Evolutionary conservation across 1,139 yeast genomes (phyloP), one percentile per base, ranked within the genome.

Genomic region (Yamadazyma mexicana): DNA sequence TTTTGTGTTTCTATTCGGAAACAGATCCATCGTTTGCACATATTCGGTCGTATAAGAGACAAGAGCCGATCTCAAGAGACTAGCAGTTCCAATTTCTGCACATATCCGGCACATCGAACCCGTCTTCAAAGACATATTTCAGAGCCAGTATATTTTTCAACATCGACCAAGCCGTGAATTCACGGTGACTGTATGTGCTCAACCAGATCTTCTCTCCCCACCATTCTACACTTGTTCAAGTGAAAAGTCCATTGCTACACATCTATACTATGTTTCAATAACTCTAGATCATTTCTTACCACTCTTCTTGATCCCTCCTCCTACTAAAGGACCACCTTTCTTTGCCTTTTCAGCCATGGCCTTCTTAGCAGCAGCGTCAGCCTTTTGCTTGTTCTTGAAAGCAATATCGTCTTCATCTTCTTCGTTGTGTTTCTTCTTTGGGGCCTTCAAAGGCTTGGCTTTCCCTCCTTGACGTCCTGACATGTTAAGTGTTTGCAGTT

Each of bases 281-380:
- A 5, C 10, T 26, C 20, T 28, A 8, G 22, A 20, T 17, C 20
- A 50, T 42, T 80, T 80, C 75, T 80, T 80, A 46, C 79, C 83
- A 54, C 83, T 84, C 81, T 91, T 91, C 78, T 91, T 91, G 71
- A 91, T 89, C 47, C 98, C 98, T 41, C 96, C 96, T 45, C 95
- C 91, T 40, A 82, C 81, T 54, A 91, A 69, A 35, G 96, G 96
- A 39, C 96, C 96, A 49, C 96, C 96, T 58, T 85, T 80, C 56
- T 86, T 73, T 45, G 96, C 94, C 66, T 86, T 83, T 41, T 83
- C 80, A 48, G 94, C 91, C 84, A 91, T 77, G 42, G 85, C 95
- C 69, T 91, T 89, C 66, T 82, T 83, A 31, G 96, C 96, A 59
- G 85, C 87, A 52, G 92, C 96, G 50, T 87, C 97, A 41, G 95